Conservation (phyloP, 306 rosid genomes). For the Ammopiptanthus mongolicus region DNA sequence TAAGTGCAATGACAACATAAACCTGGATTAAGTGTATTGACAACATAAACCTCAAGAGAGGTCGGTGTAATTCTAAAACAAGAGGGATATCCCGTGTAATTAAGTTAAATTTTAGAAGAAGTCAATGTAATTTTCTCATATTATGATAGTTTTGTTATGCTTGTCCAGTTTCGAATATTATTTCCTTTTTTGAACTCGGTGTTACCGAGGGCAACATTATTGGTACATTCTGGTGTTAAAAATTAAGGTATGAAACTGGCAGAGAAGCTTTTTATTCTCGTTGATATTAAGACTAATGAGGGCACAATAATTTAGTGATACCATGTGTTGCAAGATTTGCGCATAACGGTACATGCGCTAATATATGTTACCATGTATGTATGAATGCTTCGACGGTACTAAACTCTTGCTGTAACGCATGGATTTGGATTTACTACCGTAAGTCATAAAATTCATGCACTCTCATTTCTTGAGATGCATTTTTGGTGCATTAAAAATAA, state of each 20-base stretch:
- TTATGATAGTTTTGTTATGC: not conserved
- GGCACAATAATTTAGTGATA: not conserved
- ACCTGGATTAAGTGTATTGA: too few relatives aligned
- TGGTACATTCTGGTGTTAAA: not conserved
- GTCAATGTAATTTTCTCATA: not conserved
- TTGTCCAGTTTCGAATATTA: not conserved
- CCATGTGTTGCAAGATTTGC: not conserved
- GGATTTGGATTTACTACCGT: too few relatives aligned
- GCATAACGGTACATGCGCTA: not conserved
- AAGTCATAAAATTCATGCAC: too few relatives aligned
- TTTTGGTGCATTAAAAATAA: too few relatives aligned
- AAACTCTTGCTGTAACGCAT: not conserved
- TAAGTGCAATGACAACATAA: too few relatives aligned
- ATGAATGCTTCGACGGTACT: too few relatives aligned
- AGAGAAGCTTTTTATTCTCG: not conserved
- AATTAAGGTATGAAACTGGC: not conserved
- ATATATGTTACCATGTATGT: not conserved
- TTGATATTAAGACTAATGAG: not conserved
- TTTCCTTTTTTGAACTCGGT: not conserved
- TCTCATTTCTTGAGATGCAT: too few relatives aligned
- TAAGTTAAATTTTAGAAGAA: too few relatives aligned
- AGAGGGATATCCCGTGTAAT: too few relatives aligned
- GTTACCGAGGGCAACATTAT: not conserved
- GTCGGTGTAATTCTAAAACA: too few relatives aligned
- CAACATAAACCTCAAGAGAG: too few relatives aligned